Conservation (phyloP, 2,329 filamentous ascomycete genomes). For the Lanzia echinophila region DNA sequence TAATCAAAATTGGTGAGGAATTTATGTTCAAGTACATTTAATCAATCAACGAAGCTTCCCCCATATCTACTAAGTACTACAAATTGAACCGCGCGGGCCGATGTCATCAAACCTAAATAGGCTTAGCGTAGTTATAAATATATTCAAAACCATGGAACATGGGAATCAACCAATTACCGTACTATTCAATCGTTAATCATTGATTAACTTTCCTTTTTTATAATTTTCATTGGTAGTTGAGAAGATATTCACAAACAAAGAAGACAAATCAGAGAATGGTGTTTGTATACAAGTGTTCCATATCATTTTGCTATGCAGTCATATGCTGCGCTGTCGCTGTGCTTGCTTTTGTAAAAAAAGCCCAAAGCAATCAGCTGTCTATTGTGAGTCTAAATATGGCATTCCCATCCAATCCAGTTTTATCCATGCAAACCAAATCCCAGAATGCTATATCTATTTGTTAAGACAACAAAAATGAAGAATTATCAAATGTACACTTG, state of each 20-base stretch:
- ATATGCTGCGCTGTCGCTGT: constrained; percentile 1
- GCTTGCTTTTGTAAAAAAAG: not conserved
- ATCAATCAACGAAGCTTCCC: constrained; percentile 3
- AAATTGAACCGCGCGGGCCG: not conserved
- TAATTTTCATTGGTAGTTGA: not conserved
- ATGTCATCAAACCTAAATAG: constrained; percentile 7
- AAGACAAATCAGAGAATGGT: not conserved
- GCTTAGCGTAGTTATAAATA: constrained; percentile 1
- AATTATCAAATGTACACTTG: constrained; percentile 12
- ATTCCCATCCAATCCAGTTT: constrained; percentile 11
- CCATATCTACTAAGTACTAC: not conserved
- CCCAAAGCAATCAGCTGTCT: constrained; percentile 7
- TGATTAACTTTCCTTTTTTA: too few relatives aligned
- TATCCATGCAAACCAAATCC: constrained; percentile 20
- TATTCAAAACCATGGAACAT: not conserved
- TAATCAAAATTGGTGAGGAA: not conserved
- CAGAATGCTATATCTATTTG: constrained; percentile 17
- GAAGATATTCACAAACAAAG: not conserved
- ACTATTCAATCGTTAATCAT: too few relatives aligned
- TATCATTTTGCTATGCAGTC: not conserved
- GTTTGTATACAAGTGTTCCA: not conserved
- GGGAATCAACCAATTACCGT: too few relatives aligned
- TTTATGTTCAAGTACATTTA: not conserved
- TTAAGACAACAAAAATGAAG: constrained; percentile 22
- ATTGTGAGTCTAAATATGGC: constrained; percentile 4